These are phyloP conservation scores for Phaeoacremonium minimum DNA, from an alignment of 2,329 filamentous ascomycete species.

Conservation along the genomic window DNA sequence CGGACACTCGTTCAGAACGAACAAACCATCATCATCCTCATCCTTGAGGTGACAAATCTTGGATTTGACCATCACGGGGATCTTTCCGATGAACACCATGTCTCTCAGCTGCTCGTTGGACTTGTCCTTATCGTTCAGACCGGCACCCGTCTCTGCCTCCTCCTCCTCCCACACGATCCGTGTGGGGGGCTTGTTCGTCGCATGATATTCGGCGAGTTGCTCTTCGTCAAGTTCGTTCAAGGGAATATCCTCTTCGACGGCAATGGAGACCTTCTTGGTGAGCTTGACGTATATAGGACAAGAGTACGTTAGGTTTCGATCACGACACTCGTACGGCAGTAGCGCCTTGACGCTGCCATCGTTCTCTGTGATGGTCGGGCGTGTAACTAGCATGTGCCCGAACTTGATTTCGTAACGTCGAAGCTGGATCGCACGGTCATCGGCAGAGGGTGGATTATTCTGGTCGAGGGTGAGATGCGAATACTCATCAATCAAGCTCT, in stretches of 20 bases:
- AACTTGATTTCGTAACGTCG: conserved; percentile 95
- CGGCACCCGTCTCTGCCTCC: conserved; percentile 46
- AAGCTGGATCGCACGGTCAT: conserved; percentile 77
- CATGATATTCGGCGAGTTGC: conserved; percentile 49
- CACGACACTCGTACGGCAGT: conserved; percentile 88
- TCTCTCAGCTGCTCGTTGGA: conserved; percentile 57
- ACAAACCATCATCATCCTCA: conserved; percentile 80
- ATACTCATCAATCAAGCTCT: conserved; percentile 91
- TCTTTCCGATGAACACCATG: conserved; percentile 86
- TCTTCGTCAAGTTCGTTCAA: conserved; percentile 65
- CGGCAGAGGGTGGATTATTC: conserved; percentile 71
- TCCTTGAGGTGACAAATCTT: conserved; percentile 88
- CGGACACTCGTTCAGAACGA: conserved; percentile 90
- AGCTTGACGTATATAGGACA: conserved; percentile 88
- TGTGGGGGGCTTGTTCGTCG: conserved; percentile 54
- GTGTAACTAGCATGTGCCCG: conserved; percentile 81
- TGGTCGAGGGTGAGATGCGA: conserved; percentile 90
- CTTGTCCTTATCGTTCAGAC: conserved; percentile 38
- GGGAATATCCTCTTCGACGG: conserved; percentile 68
- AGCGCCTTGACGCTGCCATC: conserved; percentile 84
- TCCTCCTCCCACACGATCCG: conserved; percentile 59
- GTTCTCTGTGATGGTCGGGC: conserved; percentile 87
- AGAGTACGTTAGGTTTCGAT: conserved; percentile 94
- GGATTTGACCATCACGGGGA: conserved; percentile 97
- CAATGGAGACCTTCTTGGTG: conserved; percentile 77